A percentile compares a stretch with the other conserved stretches of the same genome.
Conservation (phyloP, 805 yeast genomes). For the Schwanniomyces sp. region DNA sequence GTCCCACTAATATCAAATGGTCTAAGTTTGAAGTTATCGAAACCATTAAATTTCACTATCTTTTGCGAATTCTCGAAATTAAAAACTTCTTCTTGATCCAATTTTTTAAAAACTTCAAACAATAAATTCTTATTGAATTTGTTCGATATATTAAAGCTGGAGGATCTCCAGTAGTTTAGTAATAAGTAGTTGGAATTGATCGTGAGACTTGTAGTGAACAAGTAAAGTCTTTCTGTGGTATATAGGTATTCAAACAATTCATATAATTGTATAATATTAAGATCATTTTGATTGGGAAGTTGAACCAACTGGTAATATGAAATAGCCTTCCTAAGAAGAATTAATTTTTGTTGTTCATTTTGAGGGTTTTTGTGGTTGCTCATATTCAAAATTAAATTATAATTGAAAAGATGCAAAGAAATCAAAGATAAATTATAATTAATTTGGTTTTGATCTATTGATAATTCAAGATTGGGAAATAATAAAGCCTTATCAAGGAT, state of each 20-base stretch:
- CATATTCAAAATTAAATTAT: constrained; percentile 27
- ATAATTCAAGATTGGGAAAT: constrained; percentile 16
- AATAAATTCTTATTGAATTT: constrained; percentile 7
- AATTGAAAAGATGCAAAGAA: constrained; percentile 28
- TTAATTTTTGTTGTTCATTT: constrained; percentile 31
- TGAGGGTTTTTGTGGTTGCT: constrained; percentile 21
- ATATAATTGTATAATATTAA: constrained; percentile 19
- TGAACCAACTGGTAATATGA: constrained; percentile 31
- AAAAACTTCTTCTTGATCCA: constrained; percentile 11
- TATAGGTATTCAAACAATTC: constrained; percentile 33
- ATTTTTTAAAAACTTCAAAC: constrained; percentile 8
- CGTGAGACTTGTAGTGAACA: constrained; percentile 13
- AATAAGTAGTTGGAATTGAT: constrained; percentile 13
- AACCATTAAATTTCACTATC: constrained; percentile 1
- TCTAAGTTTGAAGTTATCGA: constrained; percentile 2
- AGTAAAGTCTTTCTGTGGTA: constrained; percentile 23
- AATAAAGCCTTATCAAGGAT: constrained; percentile 20
- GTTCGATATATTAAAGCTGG: constrained; percentile 10
- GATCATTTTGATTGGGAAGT: constrained; percentile 19
- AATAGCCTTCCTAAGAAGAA: constrained; percentile 27
- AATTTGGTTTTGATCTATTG: constrained; percentile 22
- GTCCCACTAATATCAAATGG: not conserved
- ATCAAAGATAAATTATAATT: constrained; percentile 30
- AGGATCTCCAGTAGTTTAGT: constrained; percentile 15
- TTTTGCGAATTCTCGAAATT: constrained; percentile 4